Evolutionary conservation across 2,329 filamentous ascomycete species (phyloP).

Genomic region (Colletotrichum sansevieriae): DNA sequence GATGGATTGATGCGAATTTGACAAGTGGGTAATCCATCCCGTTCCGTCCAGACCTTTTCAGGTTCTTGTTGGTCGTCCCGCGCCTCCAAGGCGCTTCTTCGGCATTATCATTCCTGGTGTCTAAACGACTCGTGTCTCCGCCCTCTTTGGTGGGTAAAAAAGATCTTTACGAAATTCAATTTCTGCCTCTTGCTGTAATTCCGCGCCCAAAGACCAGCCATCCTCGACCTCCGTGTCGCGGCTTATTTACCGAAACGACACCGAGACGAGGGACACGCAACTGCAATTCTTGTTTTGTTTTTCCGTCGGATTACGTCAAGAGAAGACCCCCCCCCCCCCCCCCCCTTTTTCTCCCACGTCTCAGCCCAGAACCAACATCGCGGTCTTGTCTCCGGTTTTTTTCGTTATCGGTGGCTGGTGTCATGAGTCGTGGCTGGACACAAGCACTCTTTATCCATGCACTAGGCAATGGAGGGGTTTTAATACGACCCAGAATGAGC

Average conservation of each 20-base stretch:
- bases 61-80: no score
- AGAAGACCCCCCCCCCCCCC: constrained; percentile 1
- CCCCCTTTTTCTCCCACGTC: neutral
- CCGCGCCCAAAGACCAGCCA: neutral
- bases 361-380: no score
- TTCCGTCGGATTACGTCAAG: constrained; percentile 14
- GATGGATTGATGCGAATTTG: no score
- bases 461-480: no score
- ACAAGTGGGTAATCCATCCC: no score
- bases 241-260: constrained; percentile 29
- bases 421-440: constrained; percentile 14
- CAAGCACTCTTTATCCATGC: neutral
- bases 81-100: constrained; percentile 25
- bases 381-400: constrained; percentile 4
- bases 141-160: neutral
- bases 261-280: constrained; percentile 11
- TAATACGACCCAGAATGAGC: no score
- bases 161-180: constrained; percentile 3
- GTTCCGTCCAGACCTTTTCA: no score
- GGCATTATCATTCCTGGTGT: constrained; percentile 11
- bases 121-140: constrained; percentile 9
- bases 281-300: no score
- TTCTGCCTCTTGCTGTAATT: no score
- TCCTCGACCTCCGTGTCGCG: constrained; percentile 13
- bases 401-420: neutral